Base-by-base conservation (phyloP, 305 asterid genomes). In the Fraxinus floribunda region DNA sequence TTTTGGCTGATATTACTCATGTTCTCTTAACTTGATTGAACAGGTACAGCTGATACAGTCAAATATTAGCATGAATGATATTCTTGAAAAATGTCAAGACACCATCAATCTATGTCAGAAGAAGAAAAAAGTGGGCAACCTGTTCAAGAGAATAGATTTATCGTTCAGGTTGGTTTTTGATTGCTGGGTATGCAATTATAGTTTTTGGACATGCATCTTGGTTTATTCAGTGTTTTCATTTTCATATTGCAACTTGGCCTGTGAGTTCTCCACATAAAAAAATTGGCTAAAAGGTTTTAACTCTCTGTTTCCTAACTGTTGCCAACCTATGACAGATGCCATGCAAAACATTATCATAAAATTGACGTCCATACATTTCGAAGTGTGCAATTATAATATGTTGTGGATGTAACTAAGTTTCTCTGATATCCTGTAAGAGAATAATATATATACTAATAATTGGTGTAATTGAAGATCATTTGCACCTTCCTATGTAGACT, bases 31-130 rank as follows among this genome's bases (percentile, higher is more conserved):
- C 76, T 79, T 85, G 77, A 70, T 86, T 82, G 83, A 84, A 83
- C 93, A 96, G 99, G 55, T 68, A 36, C 87, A 90, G 77, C 86
- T 94, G 85, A 75, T 80, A 46, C 87, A 88, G 78, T 87, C 86
- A 78, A 88, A 88, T 83, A 87, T 93, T 75, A 88, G 85, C 83
- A 83, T 91, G 90, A 84, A 66, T 81, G 91, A 86, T 57, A 88
- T 96, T 81, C 88, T 90, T n/a, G 93, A 89, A 84, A 93, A 89
- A 85, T 96, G 99, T 86, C 88, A 89, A 85, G 97, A 88, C 57
- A 91, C 82, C 24, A 81, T 94, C 78, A 60, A 80, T 86, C 85
- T 85, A 5, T 87, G 89, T 84, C 89, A 79, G 77, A 96, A 88
- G 92, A 90, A 87, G 92, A 96, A 96, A 86, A 92, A 89, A 82